These are phyloP conservation scores for Psilocybe mexicana DNA, from an alignment of 1,284 basidiomycete genomes.

Conservation along the genomic window DNA sequence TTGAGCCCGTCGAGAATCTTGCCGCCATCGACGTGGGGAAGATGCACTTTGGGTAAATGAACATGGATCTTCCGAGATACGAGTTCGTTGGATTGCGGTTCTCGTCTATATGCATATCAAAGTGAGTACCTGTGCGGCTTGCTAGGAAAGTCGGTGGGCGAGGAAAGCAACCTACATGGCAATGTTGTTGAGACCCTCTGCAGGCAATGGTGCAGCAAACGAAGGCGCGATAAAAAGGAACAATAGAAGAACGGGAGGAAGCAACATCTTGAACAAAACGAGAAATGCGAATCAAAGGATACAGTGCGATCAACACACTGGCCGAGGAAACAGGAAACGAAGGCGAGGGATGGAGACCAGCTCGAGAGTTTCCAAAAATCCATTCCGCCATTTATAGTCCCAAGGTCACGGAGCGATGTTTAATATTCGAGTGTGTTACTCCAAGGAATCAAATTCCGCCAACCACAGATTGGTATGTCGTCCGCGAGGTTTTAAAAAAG, in stretches of 20 bases:
- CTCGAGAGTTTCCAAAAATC: not conserved
- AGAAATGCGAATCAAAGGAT: not conserved
- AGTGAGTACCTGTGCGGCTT: too few species aligned
- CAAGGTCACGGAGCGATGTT: not conserved
- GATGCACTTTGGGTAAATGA: not conserved
- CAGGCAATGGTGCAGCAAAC: not conserved
- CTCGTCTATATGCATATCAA: not conserved
- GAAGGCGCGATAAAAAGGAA: not conserved
- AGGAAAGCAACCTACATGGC: not conserved
- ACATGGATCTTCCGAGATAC: not conserved
- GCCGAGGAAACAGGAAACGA: not conserved
- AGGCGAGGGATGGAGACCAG: not conserved
- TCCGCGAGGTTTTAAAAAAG: too few species aligned
- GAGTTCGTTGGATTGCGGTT: not conserved
- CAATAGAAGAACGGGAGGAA: not conserved
- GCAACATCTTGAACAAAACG: not conserved
- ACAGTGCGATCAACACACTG: not conserved
- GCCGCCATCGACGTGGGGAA: not conserved
- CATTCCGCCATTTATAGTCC: not conserved
- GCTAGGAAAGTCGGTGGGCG: too few species aligned
- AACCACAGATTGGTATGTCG: not conserved
- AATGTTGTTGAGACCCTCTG: not conserved
- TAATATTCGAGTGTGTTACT: not conserved
- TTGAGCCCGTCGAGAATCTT: not conserved
- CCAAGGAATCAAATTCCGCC: not conserved